Base-by-base conservation (phyloP, 352 stramenopile species). In the Globisporangium emineosum region DNA sequence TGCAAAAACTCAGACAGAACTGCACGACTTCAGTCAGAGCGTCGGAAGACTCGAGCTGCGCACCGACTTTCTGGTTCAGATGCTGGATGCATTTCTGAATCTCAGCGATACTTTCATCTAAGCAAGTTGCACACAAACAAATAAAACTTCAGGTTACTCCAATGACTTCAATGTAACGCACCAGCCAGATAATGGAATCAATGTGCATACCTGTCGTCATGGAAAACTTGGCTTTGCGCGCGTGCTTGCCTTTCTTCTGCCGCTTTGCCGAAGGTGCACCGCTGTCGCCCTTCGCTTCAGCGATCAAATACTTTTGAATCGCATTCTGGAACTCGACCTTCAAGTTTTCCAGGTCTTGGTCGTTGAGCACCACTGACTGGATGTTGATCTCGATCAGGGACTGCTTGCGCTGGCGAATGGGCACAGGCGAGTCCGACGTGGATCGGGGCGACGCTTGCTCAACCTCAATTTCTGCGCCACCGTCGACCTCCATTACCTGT, bases 211-310 rank as follows among this genome's bases (percentile, higher is more conserved):
- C 43, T 30, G 35, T 29, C 23, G 49, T 32, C 21, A 52, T 25
- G 23, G 35, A 33, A 19, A 13, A 10, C 58, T 68, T 71, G 19
- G 40, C 56, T 64, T 71, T 73, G 45, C 65, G 79, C 29, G 23
- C 63, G 32, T 81, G 73, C 57, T 88, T 86, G 55, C 81, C 60
- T 62, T 90, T 90, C 69, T 90, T 92, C 37, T 85, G 77, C 1
- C 83, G 72, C 59, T 92, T 92, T 17, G 75, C 43, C 1, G 72
- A 57, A 5, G 83, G 76, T 2, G 65, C 67, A 30, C 59, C 51
- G 27, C 71, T 29, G 23, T 62, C 75, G 0, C 53, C 68, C 15
- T 71, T 66, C 0, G 61, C 65, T 45, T 76, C 68, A 0, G 62
- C 66, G 3, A 33, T 65, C 33, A 73, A 58, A 21, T 79, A 71